Conservation (phyloP, 768 basidiomycete species). For the Rhodocollybia butyracea region DNA sequence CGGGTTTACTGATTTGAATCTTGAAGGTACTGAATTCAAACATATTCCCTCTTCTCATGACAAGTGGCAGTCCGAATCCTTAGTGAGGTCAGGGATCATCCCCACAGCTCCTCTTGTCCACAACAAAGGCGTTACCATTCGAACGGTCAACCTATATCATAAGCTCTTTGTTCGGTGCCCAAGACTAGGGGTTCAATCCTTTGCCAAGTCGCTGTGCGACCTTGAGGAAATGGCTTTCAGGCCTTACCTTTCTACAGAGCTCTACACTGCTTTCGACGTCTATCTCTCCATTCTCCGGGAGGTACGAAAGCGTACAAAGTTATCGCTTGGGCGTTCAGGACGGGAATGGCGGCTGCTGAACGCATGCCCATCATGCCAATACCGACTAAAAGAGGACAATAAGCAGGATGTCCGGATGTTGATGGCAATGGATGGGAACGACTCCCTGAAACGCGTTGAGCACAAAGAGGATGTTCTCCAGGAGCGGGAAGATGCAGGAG, state of each 20-base stretch:
- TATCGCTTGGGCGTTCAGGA: slow-evolving; percentile 1
- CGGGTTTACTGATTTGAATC: too few relatives aligned
- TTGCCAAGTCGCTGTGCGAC: slow-evolving; percentile 16
- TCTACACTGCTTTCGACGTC: slow-evolving; percentile 10
- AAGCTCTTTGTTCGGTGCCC: slow-evolving; percentile 9
- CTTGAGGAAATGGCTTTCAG: slow-evolving; percentile 10
- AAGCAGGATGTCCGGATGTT: slow-evolving; percentile 5
- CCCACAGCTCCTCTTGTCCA: too few relatives aligned
- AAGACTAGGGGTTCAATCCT: slow-evolving; percentile 16
- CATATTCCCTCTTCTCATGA: too few relatives aligned
- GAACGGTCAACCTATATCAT: slow-evolving; percentile 10
- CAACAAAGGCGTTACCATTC: too few relatives aligned
- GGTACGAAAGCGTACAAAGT: neutral
- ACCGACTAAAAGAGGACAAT: slow-evolving; percentile 10
- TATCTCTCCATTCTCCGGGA: slow-evolving; percentile 14
- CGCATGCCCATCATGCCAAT: slow-evolving; percentile 13
- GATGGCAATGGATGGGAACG: slow-evolving; percentile 14
- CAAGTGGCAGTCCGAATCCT: too few relatives aligned
- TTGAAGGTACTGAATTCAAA: too few relatives aligned
- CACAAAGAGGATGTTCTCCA: neutral
- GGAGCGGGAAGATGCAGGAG: neutral
- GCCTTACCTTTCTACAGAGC: neutral
- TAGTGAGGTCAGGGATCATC: too few relatives aligned
- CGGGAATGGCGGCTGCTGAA: slow-evolving; percentile 13
- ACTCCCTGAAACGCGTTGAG: slow-evolving; percentile 11